Evolutionary conservation across 2,329 filamentous ascomycete species (phyloP).

Genomic region (Xylaria hypoxylon): DNA sequence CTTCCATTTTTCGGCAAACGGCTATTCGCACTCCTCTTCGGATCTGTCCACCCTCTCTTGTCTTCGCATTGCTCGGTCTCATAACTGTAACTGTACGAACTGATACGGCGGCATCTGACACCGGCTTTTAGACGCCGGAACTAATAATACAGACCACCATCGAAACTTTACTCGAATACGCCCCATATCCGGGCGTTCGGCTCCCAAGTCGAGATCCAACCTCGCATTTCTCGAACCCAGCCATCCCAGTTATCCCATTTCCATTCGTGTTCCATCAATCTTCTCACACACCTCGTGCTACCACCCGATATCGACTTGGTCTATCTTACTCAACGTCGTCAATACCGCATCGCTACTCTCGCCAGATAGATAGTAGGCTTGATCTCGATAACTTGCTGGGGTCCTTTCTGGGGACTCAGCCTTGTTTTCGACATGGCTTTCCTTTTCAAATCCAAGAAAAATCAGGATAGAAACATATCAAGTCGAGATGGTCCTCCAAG

Average conservation of each 20-base stretch:
- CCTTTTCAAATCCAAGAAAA: conserved; percentile 85
- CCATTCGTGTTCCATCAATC: conserved; percentile 27
- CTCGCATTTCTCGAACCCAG: conserved; percentile 45
- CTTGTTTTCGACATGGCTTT: conserved; percentile 75
- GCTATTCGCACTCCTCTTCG: conserved; percentile 16
- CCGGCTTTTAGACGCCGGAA: conserved; percentile 7
- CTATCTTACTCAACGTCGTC: conserved; percentile 5
- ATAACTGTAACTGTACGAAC: conserved; percentile 9
- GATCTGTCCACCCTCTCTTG: conserved; percentile 10
- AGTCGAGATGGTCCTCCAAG: conserved; percentile 67
- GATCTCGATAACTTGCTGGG: conserved; percentile 44
- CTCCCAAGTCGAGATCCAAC: conserved; percentile 40
- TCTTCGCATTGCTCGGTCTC: conserved; percentile 15
- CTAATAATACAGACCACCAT: conserved; percentile 12
- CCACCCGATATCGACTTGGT: background rate
- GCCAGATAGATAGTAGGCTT: conserved; percentile 36
- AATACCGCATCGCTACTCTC: conserved; percentile 5
- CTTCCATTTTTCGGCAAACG: conserved; percentile 20
- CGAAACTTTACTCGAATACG: conserved; percentile 24
- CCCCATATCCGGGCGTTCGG: conserved; percentile 29
- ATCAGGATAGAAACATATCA: conserved; percentile 70
- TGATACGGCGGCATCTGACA: conserved; percentile 13
- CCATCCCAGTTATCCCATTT: conserved; percentile 42
- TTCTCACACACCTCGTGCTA: conserved; percentile 12
- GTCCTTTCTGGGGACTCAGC: conserved; percentile 49